Evolutionary conservation across 163 green algal genomes (phyloP).

Genomic region (Smithsoniella earleae): DNA sequence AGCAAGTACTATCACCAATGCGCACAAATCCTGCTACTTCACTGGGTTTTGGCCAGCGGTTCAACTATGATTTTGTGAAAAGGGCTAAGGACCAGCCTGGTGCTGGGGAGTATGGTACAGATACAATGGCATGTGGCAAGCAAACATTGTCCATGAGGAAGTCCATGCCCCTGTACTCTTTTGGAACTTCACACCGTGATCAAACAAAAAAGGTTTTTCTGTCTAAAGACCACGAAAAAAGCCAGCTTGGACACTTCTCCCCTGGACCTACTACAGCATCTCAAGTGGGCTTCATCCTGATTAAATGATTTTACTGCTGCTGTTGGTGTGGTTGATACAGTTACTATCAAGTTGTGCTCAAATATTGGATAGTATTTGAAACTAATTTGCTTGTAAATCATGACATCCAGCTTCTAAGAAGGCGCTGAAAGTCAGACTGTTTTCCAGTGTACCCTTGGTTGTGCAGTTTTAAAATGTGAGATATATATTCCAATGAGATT

Average conservation of each 20-base stretch:
- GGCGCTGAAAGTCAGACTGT: no score
- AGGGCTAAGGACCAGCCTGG: constrained; percentile 8
- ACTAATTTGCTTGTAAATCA: no score
- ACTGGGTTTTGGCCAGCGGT: constrained; percentile 17
- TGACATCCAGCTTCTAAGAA: no score
- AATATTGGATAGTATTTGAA: no score
- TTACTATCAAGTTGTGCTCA: no score
- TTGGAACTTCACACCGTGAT: constrained; percentile 16
- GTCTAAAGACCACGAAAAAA: constrained; percentile 21
- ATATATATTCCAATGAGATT: no score
- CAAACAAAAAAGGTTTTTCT: constrained; percentile 4
- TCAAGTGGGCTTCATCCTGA: constrained; percentile 4
- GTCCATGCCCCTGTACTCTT: constrained; percentile 19
- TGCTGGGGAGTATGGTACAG: constrained; percentile 12
- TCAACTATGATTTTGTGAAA: constrained; percentile 31
- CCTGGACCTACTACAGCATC: constrained; percentile 15
- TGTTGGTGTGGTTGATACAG: no score
- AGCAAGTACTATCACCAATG: constrained; percentile 15
- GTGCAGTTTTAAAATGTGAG: no score
- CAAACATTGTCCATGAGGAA: constrained; percentile 21
- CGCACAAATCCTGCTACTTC: constrained; percentile 19
- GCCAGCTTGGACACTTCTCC: constrained; percentile 19
- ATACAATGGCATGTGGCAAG: constrained; percentile 16
- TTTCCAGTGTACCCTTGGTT: no score
- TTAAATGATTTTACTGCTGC: no score